Evolutionary conservation across 495 filamentous ascomycete genomes (phyloP).

Genomic region (Hypoxylon perforatum): DNA sequence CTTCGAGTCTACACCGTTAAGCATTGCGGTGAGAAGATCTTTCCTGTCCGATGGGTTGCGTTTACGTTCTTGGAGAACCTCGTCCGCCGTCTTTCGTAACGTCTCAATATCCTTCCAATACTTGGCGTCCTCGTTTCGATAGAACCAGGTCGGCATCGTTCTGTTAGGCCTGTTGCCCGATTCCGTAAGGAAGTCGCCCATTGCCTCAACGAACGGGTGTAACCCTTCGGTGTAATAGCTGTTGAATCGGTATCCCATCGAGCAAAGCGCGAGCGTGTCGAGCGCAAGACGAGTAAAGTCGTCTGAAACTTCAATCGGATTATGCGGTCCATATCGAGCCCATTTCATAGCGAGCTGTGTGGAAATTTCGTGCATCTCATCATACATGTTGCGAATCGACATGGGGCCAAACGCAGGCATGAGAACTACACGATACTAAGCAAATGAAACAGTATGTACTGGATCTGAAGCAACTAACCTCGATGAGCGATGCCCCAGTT

Average conservation of each 20-base stretch:
- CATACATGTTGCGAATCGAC: slow-evolving; percentile 75
- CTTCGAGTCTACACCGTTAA: slow-evolving; percentile 72
- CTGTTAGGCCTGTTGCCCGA: slow-evolving; percentile 62
- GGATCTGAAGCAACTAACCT: slow-evolving; percentile 38
- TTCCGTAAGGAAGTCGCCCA: slow-evolving; percentile 68
- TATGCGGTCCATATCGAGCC: slow-evolving; percentile 69
- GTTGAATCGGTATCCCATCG: slow-evolving; percentile 82
- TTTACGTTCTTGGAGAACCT: slow-evolving; percentile 70
- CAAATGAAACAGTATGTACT: neutral
- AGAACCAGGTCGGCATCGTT: slow-evolving; percentile 65
- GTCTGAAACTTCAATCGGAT: slow-evolving; percentile 69
- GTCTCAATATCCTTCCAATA: slow-evolving; percentile 67
- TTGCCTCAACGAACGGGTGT: slow-evolving; percentile 75
- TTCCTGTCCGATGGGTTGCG: slow-evolving; percentile 67
- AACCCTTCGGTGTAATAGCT: slow-evolving; percentile 74
- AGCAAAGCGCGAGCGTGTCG: slow-evolving; percentile 76
- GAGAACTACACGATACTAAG: slow-evolving; percentile 45
- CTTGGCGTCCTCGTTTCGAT: slow-evolving; percentile 64
- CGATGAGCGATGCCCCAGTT: slow-evolving; percentile 80
- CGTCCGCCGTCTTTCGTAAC: slow-evolving; percentile 64
- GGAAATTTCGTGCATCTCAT: slow-evolving; percentile 80
- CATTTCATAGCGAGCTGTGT: slow-evolving; percentile 79
- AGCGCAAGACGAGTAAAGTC: slow-evolving; percentile 81
- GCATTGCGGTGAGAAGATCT: slow-evolving; percentile 77
- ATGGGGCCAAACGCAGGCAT: slow-evolving; percentile 79